Percentiles rank a stretch among this genome's conserved stretches.
Evolutionary conservation across 495 filamentous ascomycete species (phyloP).

Genomic region (Penicillium samsonianum): DNA sequence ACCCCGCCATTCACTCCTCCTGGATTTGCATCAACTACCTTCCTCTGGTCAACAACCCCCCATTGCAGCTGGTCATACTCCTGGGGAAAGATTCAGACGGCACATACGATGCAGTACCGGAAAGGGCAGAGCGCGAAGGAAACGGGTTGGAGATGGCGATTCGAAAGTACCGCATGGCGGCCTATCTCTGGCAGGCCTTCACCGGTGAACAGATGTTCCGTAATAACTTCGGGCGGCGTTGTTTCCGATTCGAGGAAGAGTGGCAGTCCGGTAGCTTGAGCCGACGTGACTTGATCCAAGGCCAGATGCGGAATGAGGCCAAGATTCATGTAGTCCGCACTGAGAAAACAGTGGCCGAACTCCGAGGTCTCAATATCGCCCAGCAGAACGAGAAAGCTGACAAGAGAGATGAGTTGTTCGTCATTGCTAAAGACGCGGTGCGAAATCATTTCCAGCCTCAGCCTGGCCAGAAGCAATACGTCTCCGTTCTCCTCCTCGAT

Average conservation of each 20-base stretch:
- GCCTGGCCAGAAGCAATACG: constrained; percentile 79
- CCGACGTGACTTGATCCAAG: constrained; percentile 63
- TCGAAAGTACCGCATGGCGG: constrained; percentile 85
- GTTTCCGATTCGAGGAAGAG: constrained; percentile 88
- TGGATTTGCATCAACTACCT: constrained; percentile 83
- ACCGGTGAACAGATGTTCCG: constrained; percentile 94
- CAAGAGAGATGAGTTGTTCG: constrained; percentile 69
- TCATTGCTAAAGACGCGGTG: constrained; percentile 74
- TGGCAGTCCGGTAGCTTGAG: constrained; percentile 82
- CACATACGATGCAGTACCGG: constrained; percentile 79
- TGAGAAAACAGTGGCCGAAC: constrained; percentile 81
- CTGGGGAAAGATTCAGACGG: constrained; percentile 85
- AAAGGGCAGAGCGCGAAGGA: constrained; percentile 72
- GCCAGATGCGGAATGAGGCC: constrained; percentile 82
- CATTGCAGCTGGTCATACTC: constrained; percentile 81
- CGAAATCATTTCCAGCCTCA: constrained; percentile 69
- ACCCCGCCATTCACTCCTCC: constrained; percentile 71
- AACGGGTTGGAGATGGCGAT: constrained; percentile 77
- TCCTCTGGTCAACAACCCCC: constrained; percentile 71
- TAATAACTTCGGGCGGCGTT: constrained; percentile 77
- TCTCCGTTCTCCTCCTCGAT: constrained; percentile 80
- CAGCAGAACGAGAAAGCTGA: constrained; percentile 73
- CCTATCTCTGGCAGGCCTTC: constrained; percentile 94
- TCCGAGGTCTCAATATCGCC: constrained; percentile 74
- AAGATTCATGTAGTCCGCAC: constrained; percentile 80